Evolutionary conservation across 345 rosid genomes (phyloP), one percentile per base, ranked within the genome.

Genomic region (Anacardium occidentale): DNA sequence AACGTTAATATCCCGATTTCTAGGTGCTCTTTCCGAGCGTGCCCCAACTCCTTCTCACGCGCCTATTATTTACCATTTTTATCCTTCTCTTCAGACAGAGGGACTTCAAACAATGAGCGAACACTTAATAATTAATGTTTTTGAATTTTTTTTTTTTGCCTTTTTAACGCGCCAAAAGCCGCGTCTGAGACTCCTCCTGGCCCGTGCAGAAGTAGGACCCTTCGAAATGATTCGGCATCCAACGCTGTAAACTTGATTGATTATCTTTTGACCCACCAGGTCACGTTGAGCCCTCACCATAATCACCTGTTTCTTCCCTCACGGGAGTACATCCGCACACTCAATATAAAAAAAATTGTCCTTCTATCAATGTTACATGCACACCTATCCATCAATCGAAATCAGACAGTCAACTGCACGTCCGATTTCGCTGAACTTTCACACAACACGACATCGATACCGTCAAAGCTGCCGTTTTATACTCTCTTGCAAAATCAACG

Each of bases 391-490:
- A n/a, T n/a, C n/a, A n/a, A n/a, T n/a, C n/a, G n/a, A n/a, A n/a
- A n/a, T n/a, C n/a, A 51, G 29, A 42, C 71, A 25, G 82, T 76
- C 86, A 78, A 48, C 83, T 34, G 62, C 80, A 53, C 70, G 29
- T 73, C 55, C 42, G 52, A 44, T 74, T 60, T 44, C n/a, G 66
- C 20, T 47, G 1, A 34, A 56, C n/a, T n/a, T n/a, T n/a, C n/a
- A n/a, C 32, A 29, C 3, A 1, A 29, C 37, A 1, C 62, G 34
- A 8, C 50, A 78, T 78, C 66, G 52, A 22, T 8, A 29, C 51
- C 74, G 77, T 42, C 17, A 62, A 22, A 61, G 37, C 45, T 15
- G 29, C 6, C n/a, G 3, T 20, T 20, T 7, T 25, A 52, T 24
- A 14, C 53, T 37, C 40, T 7, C 7, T 7, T 57, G 64, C 17